phyloP scores from a whole-genome alignment of 495 filamentous ascomycete genomes.

The Symbiotaphrina buchneri region DNA sequence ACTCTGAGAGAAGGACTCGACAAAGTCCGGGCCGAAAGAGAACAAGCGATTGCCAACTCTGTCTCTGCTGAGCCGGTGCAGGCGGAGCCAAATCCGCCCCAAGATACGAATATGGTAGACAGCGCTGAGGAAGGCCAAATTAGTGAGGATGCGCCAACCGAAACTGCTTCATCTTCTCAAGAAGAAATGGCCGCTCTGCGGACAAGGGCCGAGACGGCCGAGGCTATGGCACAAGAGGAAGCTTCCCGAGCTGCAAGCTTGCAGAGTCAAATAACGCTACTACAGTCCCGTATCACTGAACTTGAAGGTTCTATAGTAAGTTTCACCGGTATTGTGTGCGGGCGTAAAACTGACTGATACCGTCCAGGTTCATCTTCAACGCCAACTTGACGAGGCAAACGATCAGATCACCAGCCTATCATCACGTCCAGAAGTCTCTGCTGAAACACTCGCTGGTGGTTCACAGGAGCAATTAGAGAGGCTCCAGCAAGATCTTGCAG shows the following conservation, averaged over 20 bases:
- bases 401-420: conserved; percentile 9
- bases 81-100: conserved; percentile 3
- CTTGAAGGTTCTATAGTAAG: conserved; percentile 10
- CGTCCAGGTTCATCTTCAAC: conserved; percentile 8
- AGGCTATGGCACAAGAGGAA: conserved; percentile 18
- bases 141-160: conserved; percentile 7
- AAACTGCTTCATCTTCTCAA: conserved; percentile 5
- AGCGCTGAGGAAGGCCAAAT: conserved; percentile 13
- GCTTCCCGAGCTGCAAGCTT: conserved; percentile 7
- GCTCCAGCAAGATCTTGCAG: conserved; percentile 18
- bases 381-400: conserved; percentile 17
- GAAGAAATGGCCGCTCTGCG: conserved; percentile 11
- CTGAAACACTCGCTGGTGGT: conserved; percentile 4
- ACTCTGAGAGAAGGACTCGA: conserved; percentile 24
- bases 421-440: conserved; percentile 3
- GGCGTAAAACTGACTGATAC: too few relatives aligned
- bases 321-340: too few relatives aligned
- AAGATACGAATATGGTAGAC: conserved; percentile 1
- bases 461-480: conserved; percentile 12
- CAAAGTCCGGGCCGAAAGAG: conserved; percentile 18
- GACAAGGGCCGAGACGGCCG: conserved; percentile 15
- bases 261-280: neutral
- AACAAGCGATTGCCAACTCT: conserved; percentile 7
- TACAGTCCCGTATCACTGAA: conserved; percentile 4
- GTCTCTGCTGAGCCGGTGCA: neutral